phyloP scores from a whole-genome alignment of 2,329 filamentous ascomycete species.

The Capronia coronata region DNA sequence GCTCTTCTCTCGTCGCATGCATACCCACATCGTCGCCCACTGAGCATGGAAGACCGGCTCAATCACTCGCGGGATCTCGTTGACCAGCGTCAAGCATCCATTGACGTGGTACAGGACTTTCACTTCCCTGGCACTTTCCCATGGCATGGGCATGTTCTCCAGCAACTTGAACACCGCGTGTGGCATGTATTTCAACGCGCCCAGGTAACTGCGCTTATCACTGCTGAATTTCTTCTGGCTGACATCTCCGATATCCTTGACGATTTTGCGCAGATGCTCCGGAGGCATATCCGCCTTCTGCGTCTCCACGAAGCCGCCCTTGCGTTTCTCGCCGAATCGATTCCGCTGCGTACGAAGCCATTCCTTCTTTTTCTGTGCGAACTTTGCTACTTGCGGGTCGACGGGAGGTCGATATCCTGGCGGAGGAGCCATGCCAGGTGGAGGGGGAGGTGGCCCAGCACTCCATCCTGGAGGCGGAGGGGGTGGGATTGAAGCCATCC shows the following conservation, averaged over 20 bases:
- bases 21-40: slow-evolving; percentile 99
- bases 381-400: slow-evolving; percentile 84
- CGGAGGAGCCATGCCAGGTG: slow-evolving; percentile 60
- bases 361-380: slow-evolving; percentile 98
- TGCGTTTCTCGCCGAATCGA: slow-evolving; percentile 93
- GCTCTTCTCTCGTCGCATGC: slow-evolving; percentile 96
- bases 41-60: slow-evolving; percentile 97
- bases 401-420: slow-evolving; percentile 75
- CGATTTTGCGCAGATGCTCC: slow-evolving; percentile 96
- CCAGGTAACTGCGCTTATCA: slow-evolving; percentile 95
- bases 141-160: slow-evolving; percentile 99
- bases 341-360: slow-evolving; percentile 89
- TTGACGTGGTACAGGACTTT: slow-evolving; percentile 99
- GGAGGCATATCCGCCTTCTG: slow-evolving; percentile 99
- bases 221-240: slow-evolving; percentile 99
- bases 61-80: slow-evolving; percentile 92
- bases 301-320: slow-evolving; percentile 92
- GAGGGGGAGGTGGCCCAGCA: slow-evolving; percentile 43
- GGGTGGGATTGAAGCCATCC: slow-evolving; percentile 55
- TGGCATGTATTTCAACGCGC: slow-evolving; percentile 98
- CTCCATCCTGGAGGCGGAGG: slow-evolving; percentile 65
- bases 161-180: slow-evolving; percentile 94
- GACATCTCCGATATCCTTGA: slow-evolving; percentile 96
- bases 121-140: slow-evolving; percentile 92
- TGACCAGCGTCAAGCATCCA: slow-evolving; percentile 91